A percentile compares a stretch with the other conserved stretches of the same genome.
phyloP scores from a whole-genome alignment of 2,329 filamentous ascomycete genomes.

The Aschersonia sp. region DNA sequence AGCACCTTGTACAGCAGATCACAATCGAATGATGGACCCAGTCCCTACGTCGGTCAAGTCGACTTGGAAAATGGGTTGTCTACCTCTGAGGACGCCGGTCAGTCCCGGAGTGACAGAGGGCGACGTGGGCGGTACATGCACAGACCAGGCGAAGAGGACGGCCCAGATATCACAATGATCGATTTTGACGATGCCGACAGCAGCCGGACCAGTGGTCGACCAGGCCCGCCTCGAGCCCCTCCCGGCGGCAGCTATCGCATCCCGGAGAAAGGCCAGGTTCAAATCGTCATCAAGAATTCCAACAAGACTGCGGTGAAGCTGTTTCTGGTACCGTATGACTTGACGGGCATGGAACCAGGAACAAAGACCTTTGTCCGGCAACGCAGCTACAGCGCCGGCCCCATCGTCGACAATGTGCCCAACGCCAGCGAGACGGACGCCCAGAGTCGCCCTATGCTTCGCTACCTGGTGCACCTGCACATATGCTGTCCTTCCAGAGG shows the following conservation, averaged over 20 bases:
- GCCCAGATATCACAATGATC: constrained; percentile 7
- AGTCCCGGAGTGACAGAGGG: constrained; percentile 29
- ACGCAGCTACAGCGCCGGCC: constrained; percentile 78
- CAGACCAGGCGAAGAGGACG: constrained; percentile 14
- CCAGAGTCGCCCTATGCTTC: constrained; percentile 53
- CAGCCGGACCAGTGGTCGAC: constrained; percentile 6
- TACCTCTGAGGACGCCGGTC: constrained; percentile 29
- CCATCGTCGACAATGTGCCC: constrained; percentile 57
- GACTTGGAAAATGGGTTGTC: constrained; percentile 73
- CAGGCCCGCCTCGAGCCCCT: constrained; percentile 40
- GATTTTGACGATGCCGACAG: neutral
- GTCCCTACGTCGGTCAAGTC: constrained; percentile 87
- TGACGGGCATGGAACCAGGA: constrained; percentile 81
- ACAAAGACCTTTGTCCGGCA: constrained; percentile 95
- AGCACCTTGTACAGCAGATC: constrained; percentile 48
- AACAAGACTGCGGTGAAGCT: constrained; percentile 97
- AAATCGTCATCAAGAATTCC: constrained; percentile 95
- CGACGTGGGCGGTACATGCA: constrained; percentile 29
- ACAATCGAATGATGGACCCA: constrained; percentile 70
- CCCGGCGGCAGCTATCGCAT: constrained; percentile 88
- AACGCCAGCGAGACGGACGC: constrained; percentile 11
- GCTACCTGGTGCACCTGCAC: constrained; percentile 85
- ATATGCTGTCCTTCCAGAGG: constrained; percentile 79
- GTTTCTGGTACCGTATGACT: constrained; percentile 84
- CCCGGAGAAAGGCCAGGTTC: constrained; percentile 81